A percentile compares a stretch with the other conserved stretches of the same genome.
Evolutionary conservation across 1,284 basidiomycete species (phyloP).

Genomic region (Bjerkandera adusta): DNA sequence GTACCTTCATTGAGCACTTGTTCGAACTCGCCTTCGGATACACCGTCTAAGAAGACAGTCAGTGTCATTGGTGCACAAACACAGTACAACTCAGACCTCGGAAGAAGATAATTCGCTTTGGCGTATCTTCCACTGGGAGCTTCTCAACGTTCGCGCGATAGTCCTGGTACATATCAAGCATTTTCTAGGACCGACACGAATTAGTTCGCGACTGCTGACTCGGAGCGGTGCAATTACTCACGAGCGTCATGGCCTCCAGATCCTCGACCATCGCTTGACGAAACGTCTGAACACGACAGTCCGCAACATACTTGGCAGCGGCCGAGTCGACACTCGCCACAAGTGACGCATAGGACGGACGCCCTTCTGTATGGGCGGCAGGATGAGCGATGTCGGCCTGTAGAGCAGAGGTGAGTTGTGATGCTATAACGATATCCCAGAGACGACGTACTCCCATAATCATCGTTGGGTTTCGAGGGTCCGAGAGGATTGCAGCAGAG

Average conservation of each 20-base stretch:
- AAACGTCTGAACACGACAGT: constrained; percentile 62
- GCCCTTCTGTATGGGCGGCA: constrained; percentile 64
- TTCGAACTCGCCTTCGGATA: constrained; percentile 76
- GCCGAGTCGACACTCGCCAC: constrained; percentile 73
- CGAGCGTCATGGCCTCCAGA: constrained; percentile 57
- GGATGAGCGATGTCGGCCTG: constrained; percentile 80
- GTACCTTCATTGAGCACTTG: constrained; percentile 63
- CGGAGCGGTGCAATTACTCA: constrained; percentile 23
- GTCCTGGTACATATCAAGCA: constrained; percentile 51
- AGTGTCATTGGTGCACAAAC: too few species aligned
- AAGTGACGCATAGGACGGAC: constrained; percentile 73
- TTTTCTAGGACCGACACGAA: constrained; percentile 36
- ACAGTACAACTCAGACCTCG: constrained; percentile 43
- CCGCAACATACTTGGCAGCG: constrained; percentile 50
- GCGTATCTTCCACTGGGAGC: constrained; percentile 41
- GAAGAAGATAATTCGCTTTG: constrained; percentile 72
- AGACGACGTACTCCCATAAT: constrained; percentile 56
- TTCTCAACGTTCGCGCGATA: constrained; percentile 52
- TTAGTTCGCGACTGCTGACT: not conserved
- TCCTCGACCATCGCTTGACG: constrained; percentile 75
- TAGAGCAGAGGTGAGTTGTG: not conserved
- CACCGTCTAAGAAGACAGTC: constrained; percentile 49
- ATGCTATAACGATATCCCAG: not conserved
- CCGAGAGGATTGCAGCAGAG: constrained; percentile 56
- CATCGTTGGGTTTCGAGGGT: constrained; percentile 68